These are phyloP conservation scores for Yarrowia deformans DNA, from an alignment of 805 yeast genomes.

Conservation along the genomic window DNA sequence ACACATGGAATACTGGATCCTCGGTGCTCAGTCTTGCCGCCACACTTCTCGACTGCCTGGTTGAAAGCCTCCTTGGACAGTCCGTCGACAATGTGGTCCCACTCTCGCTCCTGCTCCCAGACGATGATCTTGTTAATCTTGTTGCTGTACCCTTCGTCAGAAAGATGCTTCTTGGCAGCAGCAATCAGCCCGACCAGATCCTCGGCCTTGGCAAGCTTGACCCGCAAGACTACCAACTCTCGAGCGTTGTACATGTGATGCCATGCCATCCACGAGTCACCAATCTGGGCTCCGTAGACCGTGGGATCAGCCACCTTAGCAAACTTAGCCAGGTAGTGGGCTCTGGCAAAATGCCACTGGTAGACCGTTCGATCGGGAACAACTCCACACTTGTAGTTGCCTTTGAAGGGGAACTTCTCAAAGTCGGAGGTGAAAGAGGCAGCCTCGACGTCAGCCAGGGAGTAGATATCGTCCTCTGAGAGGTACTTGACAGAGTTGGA, in stretches of 20 bases:
- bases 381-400: conserved; percentile 43
- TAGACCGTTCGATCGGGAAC: conserved; percentile 42
- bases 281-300: conserved; percentile 45
- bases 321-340: conserved; percentile 43
- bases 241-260: conserved; percentile 44
- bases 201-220: conserved; percentile 40
- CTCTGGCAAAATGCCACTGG: conserved; percentile 43
- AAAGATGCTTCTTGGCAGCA: conserved; percentile 47
- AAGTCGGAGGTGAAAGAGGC: conserved; percentile 10
- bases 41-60: neutral
- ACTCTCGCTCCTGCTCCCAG: conserved; percentile 36
- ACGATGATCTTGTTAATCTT: conserved; percentile 18
- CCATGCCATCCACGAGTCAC: conserved; percentile 47
- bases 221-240: conserved; percentile 43
- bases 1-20: conserved; percentile 15
- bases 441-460: conserved; percentile 7
- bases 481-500: conserved; percentile 12
- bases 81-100: conserved; percentile 4
- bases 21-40: conserved; percentile 17
- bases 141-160: conserved; percentile 40
- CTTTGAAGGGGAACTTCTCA: conserved; percentile 38
- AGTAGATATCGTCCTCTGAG: neutral
- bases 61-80: neutral
- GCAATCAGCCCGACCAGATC: conserved; percentile 46
- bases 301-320: conserved; percentile 42